Conservation (phyloP, 768 basidiomycete genomes). For the Lactarius sanguifluus region DNA sequence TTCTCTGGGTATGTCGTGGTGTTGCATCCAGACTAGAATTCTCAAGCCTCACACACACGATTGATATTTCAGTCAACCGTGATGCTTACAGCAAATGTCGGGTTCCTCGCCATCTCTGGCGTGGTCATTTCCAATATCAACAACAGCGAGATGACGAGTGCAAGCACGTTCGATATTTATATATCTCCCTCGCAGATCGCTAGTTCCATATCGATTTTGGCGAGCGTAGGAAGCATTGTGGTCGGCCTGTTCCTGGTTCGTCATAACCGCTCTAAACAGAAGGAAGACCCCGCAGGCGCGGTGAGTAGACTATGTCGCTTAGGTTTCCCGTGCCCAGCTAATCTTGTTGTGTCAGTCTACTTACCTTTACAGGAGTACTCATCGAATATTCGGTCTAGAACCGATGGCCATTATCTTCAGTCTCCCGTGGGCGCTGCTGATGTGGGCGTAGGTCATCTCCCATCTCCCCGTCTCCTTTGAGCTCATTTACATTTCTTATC, state of each 20-base stretch:
- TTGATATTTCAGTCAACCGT: slow-evolving; percentile 33
- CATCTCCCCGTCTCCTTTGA: not conserved
- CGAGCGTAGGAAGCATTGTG: slow-evolving; percentile 49
- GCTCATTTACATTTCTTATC: not conserved
- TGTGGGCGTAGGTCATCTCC: slow-evolving; percentile 52
- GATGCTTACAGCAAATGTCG: slow-evolving; percentile 23
- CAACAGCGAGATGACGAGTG: not conserved
- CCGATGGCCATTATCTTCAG: slow-evolving; percentile 1
- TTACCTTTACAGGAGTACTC: slow-evolving; percentile 27
- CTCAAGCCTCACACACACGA: not conserved
- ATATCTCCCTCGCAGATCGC: slow-evolving; percentile 33
- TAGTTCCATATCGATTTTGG: slow-evolving; percentile 49
- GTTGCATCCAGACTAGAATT: not conserved
- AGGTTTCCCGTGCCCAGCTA: not conserved
- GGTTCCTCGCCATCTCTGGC: slow-evolving; percentile 37
- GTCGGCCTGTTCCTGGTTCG: slow-evolving; percentile 47
- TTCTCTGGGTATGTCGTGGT: not conserved
- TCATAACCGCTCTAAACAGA: slow-evolving; percentile 41
- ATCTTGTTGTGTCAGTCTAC: slow-evolving; percentile 21
- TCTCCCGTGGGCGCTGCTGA: slow-evolving; percentile 33
- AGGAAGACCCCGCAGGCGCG: slow-evolving; percentile 34
- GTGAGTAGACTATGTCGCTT: not conserved
- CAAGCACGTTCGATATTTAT: not conserved
- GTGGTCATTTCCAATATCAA: slow-evolving; percentile 18
- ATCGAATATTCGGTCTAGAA: not conserved